These are phyloP conservation scores for Zoysia pacifica DNA, from an alignment of 176 grass and related monocot genomes.

Conservation along the genomic window DNA sequence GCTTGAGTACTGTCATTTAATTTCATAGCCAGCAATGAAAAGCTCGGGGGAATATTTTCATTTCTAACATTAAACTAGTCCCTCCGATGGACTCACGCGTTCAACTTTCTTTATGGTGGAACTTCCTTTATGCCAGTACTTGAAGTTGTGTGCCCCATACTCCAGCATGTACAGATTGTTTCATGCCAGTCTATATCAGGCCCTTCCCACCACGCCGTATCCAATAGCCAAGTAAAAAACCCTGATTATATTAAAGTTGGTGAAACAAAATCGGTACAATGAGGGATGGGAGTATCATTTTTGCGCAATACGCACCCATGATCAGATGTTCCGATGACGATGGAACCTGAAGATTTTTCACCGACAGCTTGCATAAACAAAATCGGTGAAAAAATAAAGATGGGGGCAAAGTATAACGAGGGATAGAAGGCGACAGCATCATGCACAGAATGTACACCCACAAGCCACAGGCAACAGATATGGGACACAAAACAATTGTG, in stretches of 20 bases:
- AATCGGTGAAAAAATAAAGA: no score
- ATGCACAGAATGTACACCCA: not conserved
- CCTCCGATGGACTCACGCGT: constrained; percentile 18
- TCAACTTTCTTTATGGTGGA: constrained; percentile 32
- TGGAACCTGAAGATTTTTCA: no score
- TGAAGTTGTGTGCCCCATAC: not conserved
- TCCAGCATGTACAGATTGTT: no score
- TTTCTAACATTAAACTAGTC: constrained; percentile 36
- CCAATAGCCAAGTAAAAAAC: no score
- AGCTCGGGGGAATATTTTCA: constrained; percentile 31
- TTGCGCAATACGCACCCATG: no score
- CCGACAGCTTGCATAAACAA: no score
- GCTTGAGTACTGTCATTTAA: constrained; percentile 31
- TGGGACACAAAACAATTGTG: constrained; percentile 9
- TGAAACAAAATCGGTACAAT: no score
- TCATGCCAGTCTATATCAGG: no score
- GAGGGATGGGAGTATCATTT: no score
- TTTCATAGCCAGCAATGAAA: constrained; percentile 42
- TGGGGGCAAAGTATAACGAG: not conserved
- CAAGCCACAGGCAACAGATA: not conserved
- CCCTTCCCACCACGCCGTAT: no score
- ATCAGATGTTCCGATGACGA: no score
- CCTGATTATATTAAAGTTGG: no score
- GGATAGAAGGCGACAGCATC: not conserved
- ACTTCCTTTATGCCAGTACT: constrained; percentile 12